Evolutionary conservation across 768 basidiomycete genomes (phyloP), one percentile per base, ranked within the genome.

Genomic region (Kwoniella bestiolae): DNA sequence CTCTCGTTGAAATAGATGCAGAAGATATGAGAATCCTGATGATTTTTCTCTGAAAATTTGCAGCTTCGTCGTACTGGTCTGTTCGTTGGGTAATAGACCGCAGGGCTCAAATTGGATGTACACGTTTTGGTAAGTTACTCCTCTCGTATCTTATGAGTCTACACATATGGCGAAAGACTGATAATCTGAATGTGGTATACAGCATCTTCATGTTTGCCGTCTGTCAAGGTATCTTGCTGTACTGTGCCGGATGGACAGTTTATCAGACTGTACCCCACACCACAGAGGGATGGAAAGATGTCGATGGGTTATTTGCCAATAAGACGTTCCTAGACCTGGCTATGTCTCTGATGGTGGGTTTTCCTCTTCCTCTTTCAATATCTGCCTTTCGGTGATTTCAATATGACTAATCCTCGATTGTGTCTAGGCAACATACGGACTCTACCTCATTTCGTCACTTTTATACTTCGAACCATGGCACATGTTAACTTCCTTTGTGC

Each of bases 221-320:
- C 46, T 75, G 74, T 34, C 69, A 72, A 55, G 65, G 74, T 68
- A 90, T 92, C 75, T 88, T 91, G 5, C 84, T 91, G 46, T 94
- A 91, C 88, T 94, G 91, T 83, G 92, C 91, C 6, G 92, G 85
- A n/a, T 94, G 85, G 79, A 94, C 91, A 0, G 90, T 94, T 59
- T 95, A 91, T 73, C 86, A 91, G 25, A 88, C 90, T 12, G 88
- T 93, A 35, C 90, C 90, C 2, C 87, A 92, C 73, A 85, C 86
- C 3, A 62, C 86, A n/a, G 84, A 83, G 3, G 90, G 88, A 45
- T 94, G 92, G 92, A 84, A 87, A 67, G 82, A 90, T 71, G 83
- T 91, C 55, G 32, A 16, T 12, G 63, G 52, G 0, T 58, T 82
- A 8, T 66, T 80, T 49, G 29, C 53, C 8, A 77, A 94, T 65